A percentile compares a stretch with the other conserved stretches of the same genome.
Conservation (phyloP, 495 filamentous ascomycete species). For the Apiosordaria backusii region DNA sequence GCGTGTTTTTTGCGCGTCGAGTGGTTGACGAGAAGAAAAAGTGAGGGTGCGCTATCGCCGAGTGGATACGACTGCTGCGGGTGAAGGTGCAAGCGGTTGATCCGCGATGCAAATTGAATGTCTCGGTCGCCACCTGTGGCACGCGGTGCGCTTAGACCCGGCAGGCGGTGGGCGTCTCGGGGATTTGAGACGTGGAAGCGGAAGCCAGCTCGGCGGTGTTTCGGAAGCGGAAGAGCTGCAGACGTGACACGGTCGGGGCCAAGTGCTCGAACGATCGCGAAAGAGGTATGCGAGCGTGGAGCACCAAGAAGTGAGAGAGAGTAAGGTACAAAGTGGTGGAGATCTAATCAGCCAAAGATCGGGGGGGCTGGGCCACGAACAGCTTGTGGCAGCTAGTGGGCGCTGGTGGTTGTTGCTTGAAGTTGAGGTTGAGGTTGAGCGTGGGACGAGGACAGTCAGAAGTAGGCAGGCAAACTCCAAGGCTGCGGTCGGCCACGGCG, state of each 20-base stretch:
- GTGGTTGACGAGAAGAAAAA: slow-evolving; percentile 10
- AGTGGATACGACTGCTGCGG: slow-evolving; percentile 1
- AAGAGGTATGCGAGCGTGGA: too few species aligned
- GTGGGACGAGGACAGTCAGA: neutral
- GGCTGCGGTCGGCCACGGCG: too few species aligned
- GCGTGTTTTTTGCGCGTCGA: neutral
- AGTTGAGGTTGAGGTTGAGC: neutral
- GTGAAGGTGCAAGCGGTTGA: slow-evolving; percentile 5
- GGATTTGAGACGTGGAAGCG: slow-evolving; percentile 3
- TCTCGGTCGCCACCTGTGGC: slow-evolving; percentile 29
- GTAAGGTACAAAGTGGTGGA: neutral
- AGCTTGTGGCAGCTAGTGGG: neutral
- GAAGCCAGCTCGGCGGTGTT: slow-evolving; percentile 16
- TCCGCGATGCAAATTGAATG: slow-evolving; percentile 5
- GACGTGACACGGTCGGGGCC: slow-evolving; percentile 2
- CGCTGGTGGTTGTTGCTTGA: neutral
- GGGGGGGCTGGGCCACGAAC: slow-evolving; percentile 1
- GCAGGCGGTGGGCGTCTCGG: slow-evolving; percentile 17
- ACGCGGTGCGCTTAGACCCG: slow-evolving; percentile 29
- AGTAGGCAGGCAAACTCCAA: neutral
- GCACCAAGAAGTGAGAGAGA: neutral
- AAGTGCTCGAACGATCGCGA: neutral
- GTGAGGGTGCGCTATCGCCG: neutral
- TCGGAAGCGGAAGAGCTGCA: neutral
- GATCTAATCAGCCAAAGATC: neutral